Base-by-base conservation (phyloP, 2,329 filamentous ascomycete species). In the Fusarium sp. region DNA sequence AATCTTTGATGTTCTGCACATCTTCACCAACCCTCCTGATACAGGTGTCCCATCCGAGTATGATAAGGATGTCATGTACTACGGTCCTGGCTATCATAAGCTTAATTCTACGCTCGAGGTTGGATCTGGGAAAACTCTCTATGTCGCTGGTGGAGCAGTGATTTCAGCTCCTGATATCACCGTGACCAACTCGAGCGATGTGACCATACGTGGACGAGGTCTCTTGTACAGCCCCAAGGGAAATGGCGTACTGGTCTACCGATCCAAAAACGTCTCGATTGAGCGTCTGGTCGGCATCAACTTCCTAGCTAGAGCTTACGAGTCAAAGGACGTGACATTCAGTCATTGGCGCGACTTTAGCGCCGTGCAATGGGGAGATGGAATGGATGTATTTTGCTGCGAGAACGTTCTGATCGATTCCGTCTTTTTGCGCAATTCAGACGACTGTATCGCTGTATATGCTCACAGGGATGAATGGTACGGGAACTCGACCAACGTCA, bases 291-390 rank as follows among this genome's bases (percentile, higher is more conserved):
- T 31, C 3, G 20, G 45, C 0, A 48, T 48, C 45, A 31, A 48
- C 45, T 48, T n/a, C 4, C 14, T 48, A 0, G 20, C 45, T 0
- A 48, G 45, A 2, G 26, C 45, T 4, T 48, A 48, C 2, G 45
- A 48, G 10, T 48, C 26, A 48, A 48, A 48, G 0, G 45, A 48
- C 10, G 45, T 48, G 5, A 31, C 9, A 12, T 48, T 31, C 3
- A 48, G 45, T 3, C 20, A 48, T 6, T 48, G 45, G 45, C 20
- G 45, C 6, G 45, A 48, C 20, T 48, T 48, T 4, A 48, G 45
- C 20, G 45, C 45, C 1, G 45, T 48, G 0, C 26, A 48, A 2
- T 48, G 45, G 45, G 45, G 45, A n/a, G 45, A 48, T 48, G 45
- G 45, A 2, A 48, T 48, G 45, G 45, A 48, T 5, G 14, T 48